Evolutionary conservation across 768 basidiomycete genomes (phyloP), one percentile per base, ranked within the genome.

Genomic region (Mycena rebaudengoi): DNA sequence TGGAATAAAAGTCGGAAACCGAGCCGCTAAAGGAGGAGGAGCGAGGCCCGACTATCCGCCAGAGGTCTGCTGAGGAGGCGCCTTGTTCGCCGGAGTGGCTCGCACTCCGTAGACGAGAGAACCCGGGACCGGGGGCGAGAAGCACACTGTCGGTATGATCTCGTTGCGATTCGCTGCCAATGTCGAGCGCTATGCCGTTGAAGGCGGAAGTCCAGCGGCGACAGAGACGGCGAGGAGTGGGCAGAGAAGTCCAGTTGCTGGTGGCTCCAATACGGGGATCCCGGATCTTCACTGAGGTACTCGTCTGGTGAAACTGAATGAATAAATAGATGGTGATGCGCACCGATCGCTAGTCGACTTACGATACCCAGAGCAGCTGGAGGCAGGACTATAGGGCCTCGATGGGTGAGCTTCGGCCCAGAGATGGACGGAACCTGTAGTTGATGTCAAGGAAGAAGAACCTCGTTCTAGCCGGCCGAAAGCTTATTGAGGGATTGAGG

Each of bases 11-110:
- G 7, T 68, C 50, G 35, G 54, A 32, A 29, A 59, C 51, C 13
- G 45, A 1, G 43, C 18, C 66, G 21, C 53, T 64, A 48, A 68
- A 57, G 28, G 66, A 68, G 11, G 66, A 26, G 4, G 66, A 64
- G 49, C 66, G 66, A n/a, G 12, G 62, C 66, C 14, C 66, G 66
- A 20, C 66, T 62, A 37, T 68, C 62, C 10, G 29, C 66, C 66
- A 68, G 16, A 60, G 18, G 21, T 68, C 62, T 10, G 35, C 30
- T 14, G 65, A 40, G 20, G 66, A 51, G 1, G 37, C 57, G 40
- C 32, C 43, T 25, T 20, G 54, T n/a, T n/a, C n/a, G 5, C 32
- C 44, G 1, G 58, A 60, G 37, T 64, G 66, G 23, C 66, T 67
- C 16, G 62, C 56, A 50, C 66, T 68, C 43, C 66, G 66, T 18